A percentile compares a stretch with the other conserved stretches of the same genome.
phyloP scores from a whole-genome alignment of 495 filamentous ascomycete species.

The Trichoderma parareesei region DNA sequence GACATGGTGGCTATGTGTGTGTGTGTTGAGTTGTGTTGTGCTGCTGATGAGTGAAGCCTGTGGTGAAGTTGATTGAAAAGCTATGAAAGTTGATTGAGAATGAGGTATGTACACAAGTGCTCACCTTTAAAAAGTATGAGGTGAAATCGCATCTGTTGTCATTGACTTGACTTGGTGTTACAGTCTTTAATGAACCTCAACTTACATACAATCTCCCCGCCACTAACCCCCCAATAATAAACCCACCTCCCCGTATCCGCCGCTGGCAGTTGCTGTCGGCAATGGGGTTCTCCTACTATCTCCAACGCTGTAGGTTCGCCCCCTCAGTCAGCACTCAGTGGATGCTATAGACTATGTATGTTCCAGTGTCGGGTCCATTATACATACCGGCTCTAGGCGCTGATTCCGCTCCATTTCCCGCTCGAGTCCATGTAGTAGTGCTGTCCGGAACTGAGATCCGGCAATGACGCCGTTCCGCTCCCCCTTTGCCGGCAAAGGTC shows the following conservation, averaged over 20 bases:
- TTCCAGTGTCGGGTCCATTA: no score
- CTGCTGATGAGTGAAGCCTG: not conserved
- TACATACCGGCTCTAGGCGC: no score
- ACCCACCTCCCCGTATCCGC: not conserved
- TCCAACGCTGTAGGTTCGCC: not conserved
- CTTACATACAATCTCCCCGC: no score
- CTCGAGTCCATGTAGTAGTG: no score
- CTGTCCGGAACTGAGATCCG: not conserved
- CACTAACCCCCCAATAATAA: no score
- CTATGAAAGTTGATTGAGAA: not conserved
- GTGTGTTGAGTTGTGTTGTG: not conserved
- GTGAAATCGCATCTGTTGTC: not conserved
- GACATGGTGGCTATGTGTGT: conserved; percentile 11
- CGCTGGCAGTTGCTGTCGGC: conserved; percentile 9
- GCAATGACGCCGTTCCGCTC: not conserved
- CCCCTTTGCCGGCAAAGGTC: not conserved
- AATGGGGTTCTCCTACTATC: not conserved
- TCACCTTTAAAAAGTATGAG: not conserved
- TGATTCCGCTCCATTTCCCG: no score
- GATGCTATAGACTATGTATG: no score
- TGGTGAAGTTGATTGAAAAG: not conserved
- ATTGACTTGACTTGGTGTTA: no score
- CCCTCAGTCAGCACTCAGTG: not conserved
- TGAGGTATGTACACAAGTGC: not conserved
- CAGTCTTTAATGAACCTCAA: no score